A percentile compares a stretch with the other conserved stretches of the same genome.
These are phyloP conservation scores for Fusarium marasasianum DNA, from an alignment of 2,329 filamentous ascomycete species.

Conservation along the genomic window DNA sequence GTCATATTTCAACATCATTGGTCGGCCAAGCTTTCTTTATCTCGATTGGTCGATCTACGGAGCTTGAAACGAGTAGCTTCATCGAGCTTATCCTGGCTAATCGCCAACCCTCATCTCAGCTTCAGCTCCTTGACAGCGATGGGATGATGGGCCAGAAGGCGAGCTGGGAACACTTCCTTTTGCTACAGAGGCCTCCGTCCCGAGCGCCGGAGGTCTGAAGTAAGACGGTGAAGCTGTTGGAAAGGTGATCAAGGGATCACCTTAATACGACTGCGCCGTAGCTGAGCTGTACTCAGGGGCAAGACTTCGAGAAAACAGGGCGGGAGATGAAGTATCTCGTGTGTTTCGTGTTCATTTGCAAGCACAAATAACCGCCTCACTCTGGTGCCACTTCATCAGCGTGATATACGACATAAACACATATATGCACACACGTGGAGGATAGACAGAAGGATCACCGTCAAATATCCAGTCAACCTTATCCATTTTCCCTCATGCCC, in stretches of 20 bases:
- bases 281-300: background rate
- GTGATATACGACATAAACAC: background rate
- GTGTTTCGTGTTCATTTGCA: background rate
- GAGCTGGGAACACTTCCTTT: background rate
- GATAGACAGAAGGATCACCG: background rate
- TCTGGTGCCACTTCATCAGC: background rate
- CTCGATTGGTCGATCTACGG: constrained; percentile 16
- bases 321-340: background rate
- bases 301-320: background rate
- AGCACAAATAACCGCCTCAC: background rate
- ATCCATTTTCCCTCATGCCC: background rate
- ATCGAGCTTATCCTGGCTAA: constrained; percentile 6
- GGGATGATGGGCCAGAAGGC: too few species aligned
- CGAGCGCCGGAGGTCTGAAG: background rate
- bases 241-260: background rate
- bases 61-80: background rate
- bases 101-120: background rate
- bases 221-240: background rate
- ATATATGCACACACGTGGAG: background rate
- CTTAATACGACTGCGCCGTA: background rate
- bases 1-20: background rate
- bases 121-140: background rate
- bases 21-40: background rate
- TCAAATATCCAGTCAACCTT: background rate
- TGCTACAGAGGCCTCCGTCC: background rate